Evolutionary conservation across 257 asterid genomes (phyloP).

Genomic region (Capsicum pubescens): DNA sequence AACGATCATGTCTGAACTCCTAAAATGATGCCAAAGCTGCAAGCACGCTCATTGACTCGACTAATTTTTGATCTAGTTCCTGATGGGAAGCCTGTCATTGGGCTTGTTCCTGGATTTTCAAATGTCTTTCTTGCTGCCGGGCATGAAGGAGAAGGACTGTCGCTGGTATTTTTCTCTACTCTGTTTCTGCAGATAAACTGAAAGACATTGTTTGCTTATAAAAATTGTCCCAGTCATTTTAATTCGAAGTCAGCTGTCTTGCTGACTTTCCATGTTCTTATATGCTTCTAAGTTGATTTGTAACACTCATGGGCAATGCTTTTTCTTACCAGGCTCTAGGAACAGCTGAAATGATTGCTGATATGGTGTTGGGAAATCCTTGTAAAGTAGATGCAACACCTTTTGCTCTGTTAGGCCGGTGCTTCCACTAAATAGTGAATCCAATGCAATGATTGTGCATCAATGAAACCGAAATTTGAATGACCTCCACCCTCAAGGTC

Average conservation of each 20-base stretch:
- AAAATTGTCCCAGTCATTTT: not conserved
- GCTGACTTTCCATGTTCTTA: constrained; percentile 5
- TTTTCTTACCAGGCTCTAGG: constrained; percentile 67
- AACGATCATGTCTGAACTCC: not conserved
- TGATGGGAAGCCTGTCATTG: constrained; percentile 85
- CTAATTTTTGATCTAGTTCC: constrained; percentile 58
- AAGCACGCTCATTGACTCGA: constrained; percentile 19
- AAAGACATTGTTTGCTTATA: not conserved
- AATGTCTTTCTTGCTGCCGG: constrained; percentile 81
- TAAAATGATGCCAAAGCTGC: constrained; percentile 11
- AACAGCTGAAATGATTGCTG: constrained; percentile 91
- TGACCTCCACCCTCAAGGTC: not conserved
- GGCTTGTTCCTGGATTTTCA: constrained; percentile 72
- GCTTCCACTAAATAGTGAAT: constrained; percentile 19
- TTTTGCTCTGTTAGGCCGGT: constrained; percentile 50
- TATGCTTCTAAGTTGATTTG: constrained; percentile 17
- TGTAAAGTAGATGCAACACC: constrained; percentile 67
- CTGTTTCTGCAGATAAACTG: constrained; percentile 14
- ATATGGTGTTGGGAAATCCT: constrained; percentile 80
- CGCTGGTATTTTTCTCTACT: constrained; percentile 57
- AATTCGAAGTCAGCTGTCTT: constrained; percentile 8
- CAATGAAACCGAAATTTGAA: not conserved
- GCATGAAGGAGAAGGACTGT: constrained; percentile 99
- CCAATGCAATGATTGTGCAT: constrained; percentile 19
- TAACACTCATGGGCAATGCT: constrained; percentile 8